These are phyloP conservation scores for Ophiocordyceps camponoti-floridani DNA, from an alignment of 2,329 filamentous ascomycete genomes.

Conservation along the genomic window DNA sequence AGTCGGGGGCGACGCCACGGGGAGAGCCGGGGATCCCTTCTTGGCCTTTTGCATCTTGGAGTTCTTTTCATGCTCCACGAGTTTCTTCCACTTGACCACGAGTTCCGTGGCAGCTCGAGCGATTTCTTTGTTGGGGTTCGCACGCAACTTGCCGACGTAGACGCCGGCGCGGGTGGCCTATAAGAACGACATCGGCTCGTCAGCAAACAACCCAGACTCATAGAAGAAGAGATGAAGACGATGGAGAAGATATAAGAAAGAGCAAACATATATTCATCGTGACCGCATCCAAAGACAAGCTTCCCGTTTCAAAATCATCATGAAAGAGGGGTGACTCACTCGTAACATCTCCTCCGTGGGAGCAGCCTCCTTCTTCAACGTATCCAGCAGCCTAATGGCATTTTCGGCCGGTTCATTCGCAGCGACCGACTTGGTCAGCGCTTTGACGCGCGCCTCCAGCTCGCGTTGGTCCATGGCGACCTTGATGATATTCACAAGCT, in stretches of 20 bases:
- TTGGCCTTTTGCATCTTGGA: conserved; percentile 25
- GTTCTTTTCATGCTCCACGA: conserved; percentile 48
- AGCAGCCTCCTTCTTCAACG: conserved; percentile 61
- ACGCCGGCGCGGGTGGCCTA: conserved; percentile 80
- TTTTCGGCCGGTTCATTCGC: conserved; percentile 57
- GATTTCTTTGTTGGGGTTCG: conserved; percentile 69
- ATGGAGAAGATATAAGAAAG: neutral
- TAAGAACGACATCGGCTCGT: neutral
- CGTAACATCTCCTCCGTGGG: conserved; percentile 83
- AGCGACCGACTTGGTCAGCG: conserved; percentile 60
- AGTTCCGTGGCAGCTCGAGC: conserved; percentile 62
- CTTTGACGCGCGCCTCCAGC: conserved; percentile 58
- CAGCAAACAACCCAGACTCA: neutral
- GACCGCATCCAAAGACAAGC: too few relatives aligned
- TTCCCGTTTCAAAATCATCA: neutral
- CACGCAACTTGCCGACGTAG: conserved; percentile 61
- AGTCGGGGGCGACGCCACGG: conserved; percentile 37
- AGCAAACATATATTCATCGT: neutral
- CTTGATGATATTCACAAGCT: neutral
- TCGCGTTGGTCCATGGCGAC: conserved; percentile 59
- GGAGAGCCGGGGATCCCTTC: conserved; percentile 20
- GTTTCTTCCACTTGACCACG: conserved; percentile 72
- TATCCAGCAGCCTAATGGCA: conserved; percentile 56
- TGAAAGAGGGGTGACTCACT: conserved; percentile 26
- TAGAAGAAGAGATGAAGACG: neutral